phyloP scores from a whole-genome alignment of 2,329 filamentous ascomycete genomes.

The Diaporthe helianthi region DNA sequence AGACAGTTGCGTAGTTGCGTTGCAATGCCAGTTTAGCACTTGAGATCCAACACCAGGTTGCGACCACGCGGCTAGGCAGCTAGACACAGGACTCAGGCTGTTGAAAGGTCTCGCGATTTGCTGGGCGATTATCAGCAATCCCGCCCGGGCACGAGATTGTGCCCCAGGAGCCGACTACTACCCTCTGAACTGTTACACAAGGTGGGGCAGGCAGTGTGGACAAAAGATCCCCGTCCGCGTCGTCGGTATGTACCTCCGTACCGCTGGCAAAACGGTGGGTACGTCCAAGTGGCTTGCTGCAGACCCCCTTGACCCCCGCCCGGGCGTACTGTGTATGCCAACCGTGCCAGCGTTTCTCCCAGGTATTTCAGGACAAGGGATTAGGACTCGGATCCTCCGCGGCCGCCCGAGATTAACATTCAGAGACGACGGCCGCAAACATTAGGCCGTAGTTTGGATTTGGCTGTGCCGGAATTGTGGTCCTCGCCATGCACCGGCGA shows the following conservation, averaged over 20 bases:
- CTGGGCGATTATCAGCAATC: neutral
- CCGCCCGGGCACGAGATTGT: neutral
- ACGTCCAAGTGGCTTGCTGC: neutral
- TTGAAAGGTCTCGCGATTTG: slow-evolving; percentile 3
- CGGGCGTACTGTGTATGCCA: slow-evolving; percentile 8
- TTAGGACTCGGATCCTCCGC: slow-evolving; percentile 22
- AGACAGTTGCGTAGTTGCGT: slow-evolving; percentile 14
- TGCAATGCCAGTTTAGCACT: neutral
- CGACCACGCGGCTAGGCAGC: neutral
- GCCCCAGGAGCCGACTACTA: slow-evolving; percentile 4
- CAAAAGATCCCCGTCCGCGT: slow-evolving; percentile 18
- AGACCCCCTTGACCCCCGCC: neutral
- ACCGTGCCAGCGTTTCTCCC: neutral
- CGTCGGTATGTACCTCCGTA: no score
- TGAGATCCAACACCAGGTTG: neutral
- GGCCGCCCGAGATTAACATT: slow-evolving; percentile 13
- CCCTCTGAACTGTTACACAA: slow-evolving; percentile 8
- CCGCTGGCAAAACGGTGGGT: neutral
- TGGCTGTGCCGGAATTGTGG: neutral
- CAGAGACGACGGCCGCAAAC: neutral
- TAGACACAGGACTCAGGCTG: neutral
- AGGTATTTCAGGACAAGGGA: slow-evolving; percentile 20
- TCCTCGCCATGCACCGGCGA: neutral
- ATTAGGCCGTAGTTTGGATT: neutral
- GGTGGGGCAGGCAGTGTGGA: slow-evolving; percentile 8